Conservation (phyloP, 108 stramenopile species). For the Phaeodactylum tricornutum region DNA sequence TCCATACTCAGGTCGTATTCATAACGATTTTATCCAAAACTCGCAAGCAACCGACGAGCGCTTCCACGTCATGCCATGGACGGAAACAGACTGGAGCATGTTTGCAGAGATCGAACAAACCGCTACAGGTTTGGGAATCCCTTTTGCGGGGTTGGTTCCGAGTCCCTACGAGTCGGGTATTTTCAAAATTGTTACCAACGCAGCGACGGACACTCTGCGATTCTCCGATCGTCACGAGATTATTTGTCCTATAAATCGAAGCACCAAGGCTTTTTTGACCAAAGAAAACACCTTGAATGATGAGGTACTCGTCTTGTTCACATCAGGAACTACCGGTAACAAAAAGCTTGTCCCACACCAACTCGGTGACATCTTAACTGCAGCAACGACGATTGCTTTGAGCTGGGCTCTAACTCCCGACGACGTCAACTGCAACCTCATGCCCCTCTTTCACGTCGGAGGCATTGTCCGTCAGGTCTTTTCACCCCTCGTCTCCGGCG, state of each 20-base stretch:
- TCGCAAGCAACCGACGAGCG: constrained; percentile 20
- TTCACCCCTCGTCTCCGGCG: constrained; percentile 40
- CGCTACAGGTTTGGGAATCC: no score
- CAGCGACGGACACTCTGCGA: no score
- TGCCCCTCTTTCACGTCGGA: constrained; percentile 73
- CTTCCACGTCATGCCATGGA: constrained; percentile 14
- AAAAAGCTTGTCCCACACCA: constrained; percentile 63
- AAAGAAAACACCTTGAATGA: constrained; percentile 27
- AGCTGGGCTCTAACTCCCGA: constrained; percentile 35
- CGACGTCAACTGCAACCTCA: constrained; percentile 62
- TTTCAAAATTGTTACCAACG: constrained; percentile 16
- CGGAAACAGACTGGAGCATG: constrained; percentile 18
- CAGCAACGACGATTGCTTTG: constrained; percentile 31
- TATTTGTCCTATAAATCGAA: neutral
- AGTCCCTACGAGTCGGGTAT: constrained; percentile 10
- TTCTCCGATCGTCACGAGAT: no score
- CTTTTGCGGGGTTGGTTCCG: neutral
- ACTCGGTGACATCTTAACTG: constrained; percentile 39
- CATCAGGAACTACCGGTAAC: constrained; percentile 56
- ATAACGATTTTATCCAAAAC: no score
- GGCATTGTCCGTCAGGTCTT: constrained; percentile 48
- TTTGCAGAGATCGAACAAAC: constrained; percentile 21
- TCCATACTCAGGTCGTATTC: constrained; percentile 5
- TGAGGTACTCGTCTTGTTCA: constrained; percentile 55
- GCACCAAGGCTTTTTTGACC: neutral